Evolutionary conservation across 345 rosid species (phyloP).

Genomic region (Hibiscus trionum): DNA sequence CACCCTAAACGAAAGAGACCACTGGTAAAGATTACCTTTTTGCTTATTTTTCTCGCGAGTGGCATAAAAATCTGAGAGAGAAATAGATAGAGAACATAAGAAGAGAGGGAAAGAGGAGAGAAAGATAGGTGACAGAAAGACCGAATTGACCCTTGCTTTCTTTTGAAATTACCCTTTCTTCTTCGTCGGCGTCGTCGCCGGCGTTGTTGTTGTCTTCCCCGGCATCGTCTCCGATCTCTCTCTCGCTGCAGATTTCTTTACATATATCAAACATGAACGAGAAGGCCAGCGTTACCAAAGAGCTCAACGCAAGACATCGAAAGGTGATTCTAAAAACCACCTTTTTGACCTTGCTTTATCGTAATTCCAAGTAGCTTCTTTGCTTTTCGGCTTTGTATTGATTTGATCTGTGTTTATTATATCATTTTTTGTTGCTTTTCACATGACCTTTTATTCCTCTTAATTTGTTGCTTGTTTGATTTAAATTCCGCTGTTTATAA

Average conservation of each 20-base stretch:
- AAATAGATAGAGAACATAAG: background rate
- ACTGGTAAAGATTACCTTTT: too few species aligned
- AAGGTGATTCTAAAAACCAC: slow-evolving; percentile 37
- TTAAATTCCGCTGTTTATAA: background rate
- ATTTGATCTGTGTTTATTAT: slow-evolving; percentile 7
- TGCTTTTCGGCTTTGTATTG: background rate
- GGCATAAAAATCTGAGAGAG: background rate
- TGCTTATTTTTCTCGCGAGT: background rate
- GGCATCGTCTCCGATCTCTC: slow-evolving; percentile 15
- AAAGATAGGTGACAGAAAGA: slow-evolving; percentile 14
- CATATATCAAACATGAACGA: slow-evolving; percentile 51
- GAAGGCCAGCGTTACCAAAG: slow-evolving; percentile 98
- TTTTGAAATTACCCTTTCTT: slow-evolving; percentile 5
- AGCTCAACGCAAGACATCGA: slow-evolving; percentile 91
- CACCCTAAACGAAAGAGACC: too few species aligned
- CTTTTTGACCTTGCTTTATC: background rate
- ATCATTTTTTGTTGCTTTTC: background rate
- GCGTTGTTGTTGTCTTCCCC: background rate
- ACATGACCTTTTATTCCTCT: background rate
- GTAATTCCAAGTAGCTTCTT: slow-evolving; percentile 12
- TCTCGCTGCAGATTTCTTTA: background rate
- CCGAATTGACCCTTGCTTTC: slow-evolving; percentile 25
- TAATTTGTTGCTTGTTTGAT: background rate
- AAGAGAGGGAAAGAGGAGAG: slow-evolving; percentile 9
- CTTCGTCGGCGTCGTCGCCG: background rate